Conservation (phyloP, 176 grass and related monocot species). For the Oropetium thomaeum region DNA sequence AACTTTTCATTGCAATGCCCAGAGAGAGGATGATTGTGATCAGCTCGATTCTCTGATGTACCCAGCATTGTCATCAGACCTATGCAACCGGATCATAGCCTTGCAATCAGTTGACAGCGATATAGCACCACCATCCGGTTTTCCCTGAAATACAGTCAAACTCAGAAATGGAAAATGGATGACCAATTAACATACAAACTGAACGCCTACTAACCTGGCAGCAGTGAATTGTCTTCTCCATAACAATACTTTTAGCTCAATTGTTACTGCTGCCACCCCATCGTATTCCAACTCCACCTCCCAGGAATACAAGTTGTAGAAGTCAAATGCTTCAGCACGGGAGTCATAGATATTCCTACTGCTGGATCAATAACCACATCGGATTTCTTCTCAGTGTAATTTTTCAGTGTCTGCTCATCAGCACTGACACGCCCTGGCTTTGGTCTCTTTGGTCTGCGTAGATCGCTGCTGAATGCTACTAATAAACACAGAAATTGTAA, state of each 20-base stretch:
- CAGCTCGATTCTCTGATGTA: not conserved
- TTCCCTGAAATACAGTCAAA: not conserved
- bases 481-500: not conserved
- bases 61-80: slow-evolving; percentile 1
- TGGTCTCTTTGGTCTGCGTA: not conserved
- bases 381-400: not conserved
- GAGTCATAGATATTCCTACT: not conserved
- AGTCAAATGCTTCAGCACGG: not conserved
- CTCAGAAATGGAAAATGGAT: not conserved
- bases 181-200: not conserved
- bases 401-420: not conserved
- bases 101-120: not conserved
- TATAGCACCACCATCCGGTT: not conserved
- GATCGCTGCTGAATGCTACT: not conserved
- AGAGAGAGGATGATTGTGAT: slow-evolving; percentile 16
- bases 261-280: not conserved
- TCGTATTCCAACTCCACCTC: slow-evolving; percentile 7
- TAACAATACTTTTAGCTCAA: not conserved
- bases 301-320: slow-evolving; percentile 21
- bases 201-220: not conserved
- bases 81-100: slow-evolving; percentile 9
- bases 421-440: not conserved
- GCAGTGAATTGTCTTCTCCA: slow-evolving; percentile 5
- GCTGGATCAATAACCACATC: not conserved
- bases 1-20: slow-evolving; percentile 6